Percentiles rank a stretch among this genome's conserved stretches.
phyloP scores from a whole-genome alignment of 441 rosid species.

The Capsella rubella region DNA sequence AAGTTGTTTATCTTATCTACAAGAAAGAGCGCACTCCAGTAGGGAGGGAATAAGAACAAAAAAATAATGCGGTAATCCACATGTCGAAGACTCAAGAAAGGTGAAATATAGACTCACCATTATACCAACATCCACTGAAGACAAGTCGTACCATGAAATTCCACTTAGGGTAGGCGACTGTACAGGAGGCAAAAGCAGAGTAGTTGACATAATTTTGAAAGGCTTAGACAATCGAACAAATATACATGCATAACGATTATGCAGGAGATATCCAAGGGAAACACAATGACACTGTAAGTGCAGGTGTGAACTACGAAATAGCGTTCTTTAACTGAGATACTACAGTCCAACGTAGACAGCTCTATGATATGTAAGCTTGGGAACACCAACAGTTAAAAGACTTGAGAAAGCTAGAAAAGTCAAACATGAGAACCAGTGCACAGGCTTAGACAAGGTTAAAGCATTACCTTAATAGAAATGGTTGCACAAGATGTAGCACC shows the following conservation, averaged over 20 bases:
- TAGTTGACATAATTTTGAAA: neutral
- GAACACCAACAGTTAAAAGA: neutral
- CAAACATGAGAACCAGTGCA: neutral
- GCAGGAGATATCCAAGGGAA: constrained; percentile 8
- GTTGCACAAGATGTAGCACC: constrained; percentile 96
- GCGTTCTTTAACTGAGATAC: neutral
- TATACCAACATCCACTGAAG: constrained; percentile 87
- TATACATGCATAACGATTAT: neutral
- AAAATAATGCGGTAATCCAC: constrained; percentile 18
- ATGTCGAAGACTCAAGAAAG: constrained; percentile 24
- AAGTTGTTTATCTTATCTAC: neutral
- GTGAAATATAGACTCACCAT: constrained; percentile 65
- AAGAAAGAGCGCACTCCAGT: constrained; percentile 19
- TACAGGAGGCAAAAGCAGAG: constrained; percentile 41
- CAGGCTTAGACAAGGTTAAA: constrained; percentile 23
- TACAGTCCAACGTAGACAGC: constrained; percentile 7
- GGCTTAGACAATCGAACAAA: constrained; percentile 18
- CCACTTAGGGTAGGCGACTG: constrained; percentile 90
- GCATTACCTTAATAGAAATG: constrained; percentile 71
- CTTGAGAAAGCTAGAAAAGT: neutral
- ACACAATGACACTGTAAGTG: constrained; percentile 4
- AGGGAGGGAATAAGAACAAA: constrained; percentile 16
- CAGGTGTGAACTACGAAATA: constrained; percentile 10
- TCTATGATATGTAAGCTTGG: neutral
- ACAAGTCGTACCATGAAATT: constrained; percentile 84